These are phyloP conservation scores for Nitzschia sp. DNA, from an alignment of 108 stramenopile genomes.

Conservation along the genomic window DNA sequence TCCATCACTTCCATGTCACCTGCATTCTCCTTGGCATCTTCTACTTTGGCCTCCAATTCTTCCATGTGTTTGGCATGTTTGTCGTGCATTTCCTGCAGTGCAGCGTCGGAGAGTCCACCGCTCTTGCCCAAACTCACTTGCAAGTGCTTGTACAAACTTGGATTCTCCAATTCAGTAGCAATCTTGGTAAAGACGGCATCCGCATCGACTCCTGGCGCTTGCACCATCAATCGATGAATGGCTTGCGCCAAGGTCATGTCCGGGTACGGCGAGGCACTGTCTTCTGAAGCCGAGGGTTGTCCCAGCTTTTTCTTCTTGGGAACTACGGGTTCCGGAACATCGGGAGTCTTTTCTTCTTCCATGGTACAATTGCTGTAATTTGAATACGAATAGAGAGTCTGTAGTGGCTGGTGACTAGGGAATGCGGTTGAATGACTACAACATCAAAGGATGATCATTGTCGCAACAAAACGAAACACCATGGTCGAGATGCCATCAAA, in stretches of 20 bases:
- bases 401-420: not conserved
- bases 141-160: slow-evolving; percentile 61
- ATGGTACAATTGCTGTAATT: not conserved
- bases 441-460: too few species aligned
- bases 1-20: slow-evolving; percentile 99
- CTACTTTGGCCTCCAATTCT: slow-evolving; percentile 52
- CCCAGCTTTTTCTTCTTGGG: slow-evolving; percentile 18
- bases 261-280: slow-evolving; percentile 73
- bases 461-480: too few species aligned
- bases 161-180: slow-evolving; percentile 68
- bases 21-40: slow-evolving; percentile 87
- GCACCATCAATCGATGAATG: slow-evolving; percentile 62
- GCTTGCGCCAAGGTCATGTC: slow-evolving; percentile 73
- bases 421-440: too few species aligned
- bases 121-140: slow-evolving; percentile 20
- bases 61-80: slow-evolving; percentile 50
- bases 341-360: slow-evolving; percentile 7
- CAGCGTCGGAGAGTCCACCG: slow-evolving; percentile 40
- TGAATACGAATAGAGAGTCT: too few species aligned
- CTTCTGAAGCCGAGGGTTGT: slow-evolving; percentile 70
- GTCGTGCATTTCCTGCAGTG: slow-evolving; percentile 43
- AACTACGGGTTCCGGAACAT: not conserved
- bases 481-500: too few species aligned
- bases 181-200: slow-evolving; percentile 52
- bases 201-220: slow-evolving; percentile 36